Base-by-base conservation (phyloP, 768 basidiomycete genomes). In the Boletus speciosus region DNA sequence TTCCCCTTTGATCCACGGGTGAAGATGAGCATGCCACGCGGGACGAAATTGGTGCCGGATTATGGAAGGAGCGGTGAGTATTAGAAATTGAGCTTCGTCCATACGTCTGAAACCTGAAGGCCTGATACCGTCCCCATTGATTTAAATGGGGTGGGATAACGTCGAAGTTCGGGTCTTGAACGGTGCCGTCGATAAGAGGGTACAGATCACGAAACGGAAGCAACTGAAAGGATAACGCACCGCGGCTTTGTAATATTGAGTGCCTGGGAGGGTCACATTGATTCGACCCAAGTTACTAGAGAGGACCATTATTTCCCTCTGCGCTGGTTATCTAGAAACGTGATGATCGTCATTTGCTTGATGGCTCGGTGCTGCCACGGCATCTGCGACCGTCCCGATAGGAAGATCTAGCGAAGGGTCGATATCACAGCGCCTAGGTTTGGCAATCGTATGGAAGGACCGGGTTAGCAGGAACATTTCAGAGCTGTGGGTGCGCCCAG, bases 1-100 rank as follows among this genome's bases (percentile, higher is more conserved):
- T 23, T 14, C 41, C 59, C 37, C 52, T 42, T 44, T 58, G 37
- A 50, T 52, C 23, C 41, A 36, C 29, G 9, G 61, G 19, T 9
- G 7, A 42, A 43, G 21, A 32, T 29, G 38, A 45, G 29, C 27
- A 23, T 41, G 40, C 44, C 55, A 52, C 40, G 49, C 45, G 38
- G 44, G 53, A 52, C 43, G 5, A 34, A 36, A 47, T 19, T 54
- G 37, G 48, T 32, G 12, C 45, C 47, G 32, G 39, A 25, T 40
- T 41, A 45, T 41, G 35, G 39, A 57, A 40, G 38, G 16, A 45
- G 44, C 32, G 35, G 44, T 31, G 43, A 43, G 31, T n/a, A 45
- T 43, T 31, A 41, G 29, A 45, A 36, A 41, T 23, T 5, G 27
- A 15, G 8, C 27, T 31, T 38, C 36, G 23, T 37, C 40, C 52